Base-by-base conservation (phyloP, 2,329 filamentous ascomycete genomes). In the Colletotrichum spinosum region DNA sequence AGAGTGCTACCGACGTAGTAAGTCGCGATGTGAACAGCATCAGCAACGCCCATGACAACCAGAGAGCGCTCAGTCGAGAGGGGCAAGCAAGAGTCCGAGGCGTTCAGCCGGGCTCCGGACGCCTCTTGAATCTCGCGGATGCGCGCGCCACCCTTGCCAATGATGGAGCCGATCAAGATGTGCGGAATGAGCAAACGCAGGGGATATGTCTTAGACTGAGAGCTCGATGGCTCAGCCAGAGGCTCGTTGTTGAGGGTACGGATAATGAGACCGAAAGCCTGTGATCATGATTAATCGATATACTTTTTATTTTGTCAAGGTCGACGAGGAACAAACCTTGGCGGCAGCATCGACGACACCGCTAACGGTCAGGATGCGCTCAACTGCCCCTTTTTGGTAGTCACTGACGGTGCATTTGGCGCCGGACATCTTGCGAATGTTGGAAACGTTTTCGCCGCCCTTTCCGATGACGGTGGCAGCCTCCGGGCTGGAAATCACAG, bases 1-100 rank as follows among this genome's bases (percentile, higher is more conserved):
- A 99, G 87, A n/a, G 96, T 99, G 79, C 95, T 97, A 60, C 94
- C 95, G 69, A 99, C 94, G 75, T 99, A 99, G 83, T 98, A 99
- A 42, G 96, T 97, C 53, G 96, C 96, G 78, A 99, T 99, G 81
- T 99, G 96, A 53, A 99, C 95, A 64, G 96, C 95, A 82, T 99
- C 96, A 58, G 96, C 96, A 64, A 99, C 96, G 77, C 96, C 96
- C 80, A 98, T 93, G 37, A 99, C 94, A 55, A 99, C 95, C 53
- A 99, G 88, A n/a, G 96, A 98, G 52, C 96, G 92, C 81, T 99
- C 96, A 65, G 94, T 97, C 15, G 96, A 99, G 67, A 97, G 87
- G 53, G 96, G 96, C 60, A 99, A 87, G 76, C 94, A 97, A 6
- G 94, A 91, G 78, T 98, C 96, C 7, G 96, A 99, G 34, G 96